A percentile compares a stretch with the other conserved stretches of the same genome.
phyloP scores from a whole-genome alignment of 202 grass and related monocot genomes.

The Musa balbisiana region DNA sequence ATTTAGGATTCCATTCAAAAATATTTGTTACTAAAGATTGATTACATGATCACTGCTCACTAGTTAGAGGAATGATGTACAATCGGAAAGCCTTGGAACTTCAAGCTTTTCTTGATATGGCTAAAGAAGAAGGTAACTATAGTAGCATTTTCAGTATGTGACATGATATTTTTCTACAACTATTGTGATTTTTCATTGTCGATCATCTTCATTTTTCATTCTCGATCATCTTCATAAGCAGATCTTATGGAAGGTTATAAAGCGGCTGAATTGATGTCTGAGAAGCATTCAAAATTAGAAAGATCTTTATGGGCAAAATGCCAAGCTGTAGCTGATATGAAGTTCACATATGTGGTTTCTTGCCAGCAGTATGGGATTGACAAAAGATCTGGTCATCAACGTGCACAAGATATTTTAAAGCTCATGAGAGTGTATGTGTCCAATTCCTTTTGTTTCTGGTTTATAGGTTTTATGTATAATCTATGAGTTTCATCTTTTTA shows the following conservation, averaged over 20 bases:
- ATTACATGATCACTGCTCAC: constrained; percentile 35
- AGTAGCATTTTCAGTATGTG: background rate
- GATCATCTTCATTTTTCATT: constrained; percentile 20
- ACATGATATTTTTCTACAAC: constrained; percentile 15
- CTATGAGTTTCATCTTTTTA: too few species aligned
- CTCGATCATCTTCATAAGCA: constrained; percentile 17
- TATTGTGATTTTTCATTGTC: constrained; percentile 18
- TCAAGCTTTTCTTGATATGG: constrained; percentile 96
- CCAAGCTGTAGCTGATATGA: constrained; percentile 86
- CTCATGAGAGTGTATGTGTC: constrained; percentile 76
- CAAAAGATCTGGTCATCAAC: constrained; percentile 65
- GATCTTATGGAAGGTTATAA: constrained; percentile 97
- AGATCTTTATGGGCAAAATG: constrained; percentile 61
- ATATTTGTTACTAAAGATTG: constrained; percentile 16
- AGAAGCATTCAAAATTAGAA: constrained; percentile 46
- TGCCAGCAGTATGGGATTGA: constrained; percentile 97
- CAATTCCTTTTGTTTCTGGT: background rate
- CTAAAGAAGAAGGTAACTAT: constrained; percentile 71
- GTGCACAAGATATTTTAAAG: constrained; percentile 79
- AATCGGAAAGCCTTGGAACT: constrained; percentile 86
- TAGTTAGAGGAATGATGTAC: constrained; percentile 99
- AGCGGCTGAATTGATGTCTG: constrained; percentile 58
- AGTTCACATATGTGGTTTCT: constrained; percentile 91
- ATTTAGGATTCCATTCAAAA: background rate
- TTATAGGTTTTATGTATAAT: background rate